Evolutionary conservation across 2,329 filamentous ascomycete genomes (phyloP), one percentile per base, ranked within the genome.

Genomic region (Pezicula neosporulosa): DNA sequence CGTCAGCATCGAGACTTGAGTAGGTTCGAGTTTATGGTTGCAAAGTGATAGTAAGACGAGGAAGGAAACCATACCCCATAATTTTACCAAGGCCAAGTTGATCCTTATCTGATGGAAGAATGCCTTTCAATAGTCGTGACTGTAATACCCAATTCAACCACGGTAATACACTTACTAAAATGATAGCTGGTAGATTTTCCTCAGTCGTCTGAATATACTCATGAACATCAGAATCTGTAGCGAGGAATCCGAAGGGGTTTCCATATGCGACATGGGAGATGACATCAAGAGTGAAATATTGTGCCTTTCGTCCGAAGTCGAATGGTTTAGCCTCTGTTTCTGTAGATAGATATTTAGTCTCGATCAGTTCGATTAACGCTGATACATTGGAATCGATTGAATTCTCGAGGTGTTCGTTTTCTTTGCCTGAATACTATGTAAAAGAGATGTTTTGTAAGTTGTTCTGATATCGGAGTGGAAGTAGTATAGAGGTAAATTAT

Each of bases 251-350:
- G 53, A 81, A 78, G 0, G 71, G 61, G 46, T 75, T 9, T 6
- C 78, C 78, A n/a, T 81, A 74, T 0, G 76, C 76, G 19, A 82
- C 64, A 36, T 78, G 71, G 12, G 74, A 75, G 39, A 82, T 77
- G 3, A 77, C 75, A 50, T 83, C 80, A 1, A 82, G 65, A 1
- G 78, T 73, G 50, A 81, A 77, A 67, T 73, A 80, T 21, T 77
- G 75, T 3, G 74, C 72, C 54, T 77, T 77, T 37, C 69, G 66
- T 19, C 74, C 75, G 41, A 82, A 64, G 56, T 82, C 77, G 51
- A 81, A 66, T 0, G 66, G 68, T 0, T 60, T 59, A 21, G 67
- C 67, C 1, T 67, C 52, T 2, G 51, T 54, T 3, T 68, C 60
- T 1, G 59, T 71, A 3, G 72, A 73, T 8, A 74, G 56, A 49